Base-by-base conservation (phyloP, 1,139 yeast species). In the Kodamaea plutei region DNA sequence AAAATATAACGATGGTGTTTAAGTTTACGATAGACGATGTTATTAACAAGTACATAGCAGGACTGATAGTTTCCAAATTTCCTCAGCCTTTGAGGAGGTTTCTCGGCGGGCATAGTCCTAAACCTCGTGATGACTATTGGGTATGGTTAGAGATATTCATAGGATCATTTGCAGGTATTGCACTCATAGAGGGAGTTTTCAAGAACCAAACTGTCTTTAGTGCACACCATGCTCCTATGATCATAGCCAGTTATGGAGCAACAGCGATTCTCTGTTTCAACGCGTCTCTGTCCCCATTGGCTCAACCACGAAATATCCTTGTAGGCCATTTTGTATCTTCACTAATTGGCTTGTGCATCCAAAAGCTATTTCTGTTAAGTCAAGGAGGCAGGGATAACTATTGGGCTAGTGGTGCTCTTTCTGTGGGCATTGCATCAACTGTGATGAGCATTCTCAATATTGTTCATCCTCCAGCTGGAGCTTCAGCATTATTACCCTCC, bases 401-500 rank as follows among this genome's bases (percentile, higher is more conserved):
- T 40, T 80, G 82, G 74, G 61, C 78, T 4, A 68, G 74, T 14
- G 87, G 81, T 1, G 81, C 84, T 0, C 50, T 80, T 20, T 62
- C 79, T 31, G 82, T 79, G 5, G 82, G 69, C 0, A 44, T 76
- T 2, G 49, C 81, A 1, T 72, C 81, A 7, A 76, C 73, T 7
- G 53, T 60, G 9, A 79, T 79, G 84, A 56, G 73, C n/a, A 44
- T 78, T 0, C 52, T 67, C 6, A 76, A 76, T 42, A 71, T 79
- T 36, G 72, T 78, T 1, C 88, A 80, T 52, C 88, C 88, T 0
- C 88, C 88, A 0, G 81, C 83, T 1, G 88, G 88, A 2, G 87
- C 88, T 1, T 70, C 82, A 8, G 85, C 88, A 0, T 50, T 80
- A 16, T 53, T 80, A 6, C 84, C 87, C 0, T 58, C 72, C 6